Evolutionary conservation across 2,329 filamentous ascomycete species (phyloP), one percentile per base, ranked within the genome.

Genomic region (Colletotrichum sp.): DNA sequence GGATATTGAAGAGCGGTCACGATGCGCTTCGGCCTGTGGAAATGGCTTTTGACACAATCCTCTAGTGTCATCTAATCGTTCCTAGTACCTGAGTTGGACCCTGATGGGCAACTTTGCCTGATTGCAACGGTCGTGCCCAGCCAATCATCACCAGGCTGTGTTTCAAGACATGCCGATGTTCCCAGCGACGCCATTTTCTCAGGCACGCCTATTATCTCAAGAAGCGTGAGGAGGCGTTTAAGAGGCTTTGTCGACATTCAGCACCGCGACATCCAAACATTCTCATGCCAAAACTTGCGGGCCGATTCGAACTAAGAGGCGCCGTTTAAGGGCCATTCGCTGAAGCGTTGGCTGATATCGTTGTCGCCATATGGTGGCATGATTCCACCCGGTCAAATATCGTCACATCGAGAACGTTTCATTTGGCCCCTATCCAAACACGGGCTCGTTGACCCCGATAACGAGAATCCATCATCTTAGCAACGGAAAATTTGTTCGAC

Each of bases 1-100:
- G 64, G 34, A 72, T 72, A 36, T 66, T 63, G 72, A 67, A 63
- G 57, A 67, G 72, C 72, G 63, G 72, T 74, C 68, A 72, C 68
- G 47, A 72, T 66, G 57, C 21, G 61, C 62, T 34, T 71, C 57
- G 33, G 29, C 62, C 57, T 38, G 27, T 66, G 29, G 55, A 15
- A 72, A 71, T 63, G 31, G 47, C 29, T 43, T 58, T 63, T 72
- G 68, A 63, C 68, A 71, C 43, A 71, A 51, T 62, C 29, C 47
- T 21, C 43, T 72, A 74, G 68, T 71, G 47, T 63, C 57, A 61
- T 72, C 72, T 72, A 72, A 72, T 67, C 57, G 62, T 66, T 58
- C 43, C 69, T 74, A 72, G 68, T 67, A 21, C 55, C 33, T 59
- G 36, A 74, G 47, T 51, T 72, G 68, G 68, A 74, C 72, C 72